A percentile compares a stretch with the other conserved stretches of the same genome.
These are phyloP conservation scores for Ballota nigra DNA, from an alignment of 257 asterid genomes.

Conservation along the genomic window DNA sequence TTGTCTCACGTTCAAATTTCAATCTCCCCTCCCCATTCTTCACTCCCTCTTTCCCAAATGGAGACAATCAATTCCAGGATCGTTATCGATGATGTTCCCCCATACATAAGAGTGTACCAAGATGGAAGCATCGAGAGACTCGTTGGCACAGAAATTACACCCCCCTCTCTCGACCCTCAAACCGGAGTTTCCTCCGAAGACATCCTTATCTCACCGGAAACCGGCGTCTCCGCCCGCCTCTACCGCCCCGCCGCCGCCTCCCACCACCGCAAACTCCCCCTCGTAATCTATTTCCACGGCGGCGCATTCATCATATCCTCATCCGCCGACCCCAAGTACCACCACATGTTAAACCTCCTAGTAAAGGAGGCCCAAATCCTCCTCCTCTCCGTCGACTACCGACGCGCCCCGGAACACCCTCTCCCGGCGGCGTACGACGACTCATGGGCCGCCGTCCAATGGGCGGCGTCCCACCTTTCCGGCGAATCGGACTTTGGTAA, in stretches of 20 bases:
- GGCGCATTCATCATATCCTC: conserved; percentile 71
- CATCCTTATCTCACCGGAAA: conserved; percentile 33
- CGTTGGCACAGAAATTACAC: conserved; percentile 43
- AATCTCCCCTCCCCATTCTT: too few relatives aligned
- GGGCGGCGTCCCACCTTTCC: conserved; percentile 38
- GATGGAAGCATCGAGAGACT: conserved; percentile 61
- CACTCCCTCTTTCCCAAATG: conserved; percentile 27
- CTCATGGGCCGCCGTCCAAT: conserved; percentile 54
- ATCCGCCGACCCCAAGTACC: conserved; percentile 54
- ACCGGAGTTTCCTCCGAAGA: conserved; percentile 62
- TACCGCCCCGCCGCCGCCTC: conserved; percentile 54
- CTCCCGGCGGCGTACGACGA: conserved; percentile 69
- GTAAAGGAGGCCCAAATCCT: conserved; percentile 44
- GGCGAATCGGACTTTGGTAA: conserved; percentile 41
- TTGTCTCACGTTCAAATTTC: too few relatives aligned
- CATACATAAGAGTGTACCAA: conserved; percentile 46
- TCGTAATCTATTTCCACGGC: conserved; percentile 72
- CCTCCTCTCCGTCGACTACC: conserved; percentile 52
- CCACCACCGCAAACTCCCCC: conserved; percentile 41
- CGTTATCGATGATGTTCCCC: conserved; percentile 47
- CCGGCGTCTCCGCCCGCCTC: conserved; percentile 52
- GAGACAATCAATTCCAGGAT: conserved; percentile 32
- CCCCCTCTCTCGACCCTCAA: conserved; percentile 38
- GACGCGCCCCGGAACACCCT: conserved; percentile 67
- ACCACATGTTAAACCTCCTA: conserved; percentile 42